Base-by-base conservation (phyloP, 441 rosid species). In the Macaranga tanarius region DNA sequence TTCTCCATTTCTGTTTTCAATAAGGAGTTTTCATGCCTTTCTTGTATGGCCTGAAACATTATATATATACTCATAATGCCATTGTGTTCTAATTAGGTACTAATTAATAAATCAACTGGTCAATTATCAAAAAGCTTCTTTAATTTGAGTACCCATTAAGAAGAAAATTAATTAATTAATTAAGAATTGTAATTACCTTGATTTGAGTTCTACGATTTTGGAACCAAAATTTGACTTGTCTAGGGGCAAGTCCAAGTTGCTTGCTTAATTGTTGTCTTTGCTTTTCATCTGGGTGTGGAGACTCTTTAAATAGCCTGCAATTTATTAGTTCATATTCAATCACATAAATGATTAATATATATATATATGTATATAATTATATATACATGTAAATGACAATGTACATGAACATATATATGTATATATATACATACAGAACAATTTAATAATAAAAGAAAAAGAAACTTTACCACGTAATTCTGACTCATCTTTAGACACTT, bases 201-300 rank as follows among this genome's bases (percentile, higher is more conserved):
- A 95, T 88, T 77, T 95, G 99, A 48, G 99, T 95, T 28, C 99
- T 86, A 52, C 99, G 96, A 82, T 95, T 95, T 78, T 95, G 99
- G 74, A 95, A 95, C 99, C 99, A 95, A 83, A 95, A 95, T 85
- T 95, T 95, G 81, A 95, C 99, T 79, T 95, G 99, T 56, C 98
- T 82, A 5, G 97, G 98, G 76, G 99, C 95, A 47, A 95, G 90
- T 31, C 98, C 99, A 67, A 95, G 71, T 80, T 91, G 97, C 80
- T 89, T 95, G 82, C 99, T 95, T 72, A 95, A 71, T 47, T 92
- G 95, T 62, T 95, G 98, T 82, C 99, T 88, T 78, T 95, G 99
- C 76, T 92, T 95, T 86, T 95, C 99, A 80, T 92, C 99, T 16
- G 99, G 99, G 76, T 95, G 99, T 1, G 99, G 99, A 16, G 98